Evolutionary conservation across 176 grass and related monocot genomes (phyloP).

Genomic region (Carex littledalei): DNA sequence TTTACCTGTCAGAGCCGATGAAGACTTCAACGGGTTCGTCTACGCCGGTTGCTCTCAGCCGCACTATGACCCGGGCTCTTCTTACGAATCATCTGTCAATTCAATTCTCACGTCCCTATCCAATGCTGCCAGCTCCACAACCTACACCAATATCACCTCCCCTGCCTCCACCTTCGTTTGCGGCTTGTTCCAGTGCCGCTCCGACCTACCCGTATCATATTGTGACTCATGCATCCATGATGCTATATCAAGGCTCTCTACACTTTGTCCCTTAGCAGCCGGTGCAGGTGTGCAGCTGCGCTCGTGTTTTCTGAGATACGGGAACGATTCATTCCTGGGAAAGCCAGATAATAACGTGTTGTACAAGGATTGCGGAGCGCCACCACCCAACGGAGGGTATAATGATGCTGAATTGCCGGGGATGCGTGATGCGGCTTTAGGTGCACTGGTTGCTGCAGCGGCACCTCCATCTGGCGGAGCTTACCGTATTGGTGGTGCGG

Average conservation of each 20-base stretch:
- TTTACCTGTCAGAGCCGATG: neutral
- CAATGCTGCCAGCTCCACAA: conserved; percentile 42
- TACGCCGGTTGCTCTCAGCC: conserved; percentile 78
- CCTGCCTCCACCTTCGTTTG: conserved; percentile 12
- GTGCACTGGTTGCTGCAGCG: conserved; percentile 37
- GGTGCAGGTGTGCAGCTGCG: conserved; percentile 74
- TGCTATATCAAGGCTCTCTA: conserved; percentile 56
- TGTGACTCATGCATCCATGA: conserved; percentile 58
- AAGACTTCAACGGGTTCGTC: conserved; percentile 60
- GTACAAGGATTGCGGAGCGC: conserved; percentile 68
- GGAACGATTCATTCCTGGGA: conserved; percentile 77
- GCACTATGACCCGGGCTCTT: conserved; percentile 38
- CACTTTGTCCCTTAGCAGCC: conserved; percentile 44
- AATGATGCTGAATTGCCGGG: conserved; percentile 26
- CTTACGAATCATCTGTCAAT: conserved; percentile 53
- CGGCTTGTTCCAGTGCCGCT: conserved; percentile 84
- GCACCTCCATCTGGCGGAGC: conserved; percentile 30
- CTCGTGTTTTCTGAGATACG: conserved; percentile 76
- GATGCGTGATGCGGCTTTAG: conserved; percentile 71
- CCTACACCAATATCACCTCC: conserved; percentile 55
- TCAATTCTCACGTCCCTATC: conserved; percentile 64
- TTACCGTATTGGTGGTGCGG: conserved; percentile 52
- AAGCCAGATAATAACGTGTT: conserved; percentile 64
- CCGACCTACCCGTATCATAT: conserved; percentile 47
- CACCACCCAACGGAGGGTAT: conserved; percentile 23